A percentile compares a stretch with the other conserved stretches of the same genome.
These are phyloP conservation scores for Aspergillus sp. DNA, from an alignment of 2,329 filamentous ascomycete genomes.

Conservation along the genomic window DNA sequence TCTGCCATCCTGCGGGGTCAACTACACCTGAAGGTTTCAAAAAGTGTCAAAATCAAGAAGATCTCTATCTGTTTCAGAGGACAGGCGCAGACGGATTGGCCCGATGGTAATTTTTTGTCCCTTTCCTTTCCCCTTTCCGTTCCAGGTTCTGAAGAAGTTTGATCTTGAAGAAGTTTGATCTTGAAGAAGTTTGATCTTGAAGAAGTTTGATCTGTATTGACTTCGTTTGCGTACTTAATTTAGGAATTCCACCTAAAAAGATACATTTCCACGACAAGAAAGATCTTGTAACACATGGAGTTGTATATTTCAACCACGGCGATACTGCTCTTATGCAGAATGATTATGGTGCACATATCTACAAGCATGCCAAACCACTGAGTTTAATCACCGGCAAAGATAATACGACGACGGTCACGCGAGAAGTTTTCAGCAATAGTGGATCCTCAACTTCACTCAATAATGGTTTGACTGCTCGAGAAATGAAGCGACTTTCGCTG, in stretches of 20 bases:
- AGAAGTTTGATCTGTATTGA: background rate
- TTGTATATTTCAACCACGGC: constrained; percentile 82
- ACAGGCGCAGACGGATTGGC: constrained; percentile 88
- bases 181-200: background rate
- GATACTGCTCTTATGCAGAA: constrained; percentile 51
- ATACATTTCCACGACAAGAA: constrained; percentile 80
- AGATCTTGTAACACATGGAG: constrained; percentile 78
- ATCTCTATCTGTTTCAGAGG: constrained; percentile 84
- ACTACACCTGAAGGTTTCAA: constrained; percentile 77
- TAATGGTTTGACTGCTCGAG: constrained; percentile 41
- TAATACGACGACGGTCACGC: constrained; percentile 30
- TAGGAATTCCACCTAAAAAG: constrained; percentile 82
- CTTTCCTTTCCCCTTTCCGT: no score
- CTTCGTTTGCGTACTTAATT: background rate
- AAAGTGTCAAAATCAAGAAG: constrained; percentile 89
- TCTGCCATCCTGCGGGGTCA: constrained; percentile 85
- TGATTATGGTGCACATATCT: constrained; percentile 63
- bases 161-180: background rate
- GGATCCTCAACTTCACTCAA: constrained; percentile 45
- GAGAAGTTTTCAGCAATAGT: constrained; percentile 41
- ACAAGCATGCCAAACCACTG: constrained; percentile 51
- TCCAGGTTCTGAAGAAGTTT: background rate
- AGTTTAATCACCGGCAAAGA: constrained; percentile 31
- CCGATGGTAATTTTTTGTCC: constrained; percentile 63
- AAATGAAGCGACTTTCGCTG: constrained; percentile 69